phyloP scores from a whole-genome alignment of 202 grass and related monocot species.

The Carex arenaria region DNA sequence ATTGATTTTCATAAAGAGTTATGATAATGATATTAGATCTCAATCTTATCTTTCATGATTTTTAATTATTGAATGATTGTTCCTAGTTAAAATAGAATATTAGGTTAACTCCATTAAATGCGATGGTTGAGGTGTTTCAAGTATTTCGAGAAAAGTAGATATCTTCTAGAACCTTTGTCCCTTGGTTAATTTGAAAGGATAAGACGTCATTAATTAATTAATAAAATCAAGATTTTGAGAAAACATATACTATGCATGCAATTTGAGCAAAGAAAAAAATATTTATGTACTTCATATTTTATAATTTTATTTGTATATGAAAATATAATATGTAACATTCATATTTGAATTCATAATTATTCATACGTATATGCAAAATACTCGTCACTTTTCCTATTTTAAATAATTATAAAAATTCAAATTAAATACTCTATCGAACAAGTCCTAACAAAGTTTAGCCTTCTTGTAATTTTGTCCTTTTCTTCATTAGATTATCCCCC shows the following conservation, averaged over 20 bases:
- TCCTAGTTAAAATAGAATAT: neutral
- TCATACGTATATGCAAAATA: too few species aligned
- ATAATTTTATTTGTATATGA: too few species aligned
- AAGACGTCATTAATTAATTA: neutral
- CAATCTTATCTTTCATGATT: slow-evolving; percentile 9
- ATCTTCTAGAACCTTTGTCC: slow-evolving; percentile 5
- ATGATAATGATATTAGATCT: neutral
- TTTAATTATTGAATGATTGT: neutral
- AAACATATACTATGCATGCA: neutral
- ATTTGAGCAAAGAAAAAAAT: neutral
- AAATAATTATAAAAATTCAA: too few species aligned
- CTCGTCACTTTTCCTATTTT: too few species aligned
- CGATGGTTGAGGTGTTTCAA: neutral
- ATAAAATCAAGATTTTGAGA: neutral
- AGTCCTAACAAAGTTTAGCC: too few species aligned
- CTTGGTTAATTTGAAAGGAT: slow-evolving; percentile 6
- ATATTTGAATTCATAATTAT: too few species aligned
- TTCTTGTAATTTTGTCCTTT: too few species aligned
- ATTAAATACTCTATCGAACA: too few species aligned
- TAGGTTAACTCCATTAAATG: neutral
- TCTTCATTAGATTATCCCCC: neutral
- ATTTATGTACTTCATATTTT: too few species aligned
- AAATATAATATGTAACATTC: too few species aligned
- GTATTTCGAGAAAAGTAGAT: neutral
- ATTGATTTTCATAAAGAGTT: neutral